Evolutionary conservation across 768 basidiomycete genomes (phyloP).

Genomic region (Kwoniella newhampshirensis): DNA sequence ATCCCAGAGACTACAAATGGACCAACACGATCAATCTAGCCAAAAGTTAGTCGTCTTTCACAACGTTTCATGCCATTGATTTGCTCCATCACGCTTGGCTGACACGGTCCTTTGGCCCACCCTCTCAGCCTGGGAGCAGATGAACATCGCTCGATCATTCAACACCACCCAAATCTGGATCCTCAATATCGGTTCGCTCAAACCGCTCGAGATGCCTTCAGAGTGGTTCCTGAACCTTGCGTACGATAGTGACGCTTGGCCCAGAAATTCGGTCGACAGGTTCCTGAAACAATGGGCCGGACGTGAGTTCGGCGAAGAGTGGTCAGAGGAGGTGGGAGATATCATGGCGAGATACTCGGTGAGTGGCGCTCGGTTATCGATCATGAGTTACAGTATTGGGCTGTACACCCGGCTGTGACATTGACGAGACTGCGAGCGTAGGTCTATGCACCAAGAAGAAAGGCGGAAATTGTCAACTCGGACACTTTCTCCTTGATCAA

Average conservation of each 20-base stretch:
- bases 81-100: not conserved
- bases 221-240: constrained; percentile 69
- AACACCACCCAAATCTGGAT: constrained; percentile 67
- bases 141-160: constrained; percentile 66
- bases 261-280: constrained; percentile 59
- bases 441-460: constrained; percentile 56
- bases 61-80: not conserved
- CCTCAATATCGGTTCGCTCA: constrained; percentile 73
- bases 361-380: too few relatives aligned
- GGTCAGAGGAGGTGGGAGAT: constrained; percentile 56
- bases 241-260: constrained; percentile 64
- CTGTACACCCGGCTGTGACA: too few relatives aligned
- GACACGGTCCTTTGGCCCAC: too few relatives aligned
- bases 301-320: constrained; percentile 63
- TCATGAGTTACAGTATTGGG: not conserved
- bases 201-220: constrained; percentile 69
- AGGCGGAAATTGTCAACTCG: constrained; percentile 65
- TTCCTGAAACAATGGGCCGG: constrained; percentile 65
- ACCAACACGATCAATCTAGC: constrained; percentile 55
- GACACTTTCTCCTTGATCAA: constrained; percentile 66
- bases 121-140: constrained; percentile 64
- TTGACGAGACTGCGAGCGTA: too few relatives aligned
- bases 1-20: constrained; percentile 70
- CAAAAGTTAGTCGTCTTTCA: constrained; percentile 24
- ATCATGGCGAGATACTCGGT: constrained; percentile 56